These are phyloP conservation scores for Pseudogymnoascus sp. DNA, from an alignment of 2,329 filamentous ascomycete species.

Conservation along the genomic window DNA sequence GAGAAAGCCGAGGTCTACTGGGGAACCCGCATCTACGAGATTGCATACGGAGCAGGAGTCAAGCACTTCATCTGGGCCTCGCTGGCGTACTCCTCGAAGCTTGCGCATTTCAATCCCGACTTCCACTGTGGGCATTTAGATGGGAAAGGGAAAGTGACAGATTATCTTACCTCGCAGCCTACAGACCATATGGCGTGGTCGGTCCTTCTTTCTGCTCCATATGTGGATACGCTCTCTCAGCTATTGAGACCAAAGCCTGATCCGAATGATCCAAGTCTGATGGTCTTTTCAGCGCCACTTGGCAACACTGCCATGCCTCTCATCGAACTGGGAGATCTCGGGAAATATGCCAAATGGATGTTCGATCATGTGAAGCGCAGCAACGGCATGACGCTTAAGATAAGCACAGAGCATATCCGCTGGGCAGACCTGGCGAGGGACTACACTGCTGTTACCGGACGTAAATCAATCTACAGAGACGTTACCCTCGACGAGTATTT, in stretches of 20 bases:
- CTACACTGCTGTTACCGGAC: conserved; percentile 15
- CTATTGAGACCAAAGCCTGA: conserved; percentile 12
- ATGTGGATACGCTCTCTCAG: conserved; percentile 20
- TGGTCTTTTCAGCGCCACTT: conserved; percentile 12
- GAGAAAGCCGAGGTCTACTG: conserved; percentile 23
- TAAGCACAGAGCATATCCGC: conserved; percentile 19
- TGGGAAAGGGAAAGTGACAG: conserved; percentile 19
- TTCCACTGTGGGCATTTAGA: conserved; percentile 20
- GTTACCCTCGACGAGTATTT: conserved; percentile 13
- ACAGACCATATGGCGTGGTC: conserved; percentile 20
- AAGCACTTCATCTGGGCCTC: conserved; percentile 21
- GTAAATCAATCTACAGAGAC: conserved; percentile 12
- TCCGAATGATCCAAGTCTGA: conserved; percentile 13
- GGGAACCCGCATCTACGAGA: conserved; percentile 21
- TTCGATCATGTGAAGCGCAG: conserved; percentile 18
- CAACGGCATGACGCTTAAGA: conserved; percentile 18
- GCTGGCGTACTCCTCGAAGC: conserved; percentile 15
- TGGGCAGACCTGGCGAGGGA: conserved; percentile 14
- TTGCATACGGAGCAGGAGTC: conserved; percentile 16
- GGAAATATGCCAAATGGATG: conserved; percentile 20
- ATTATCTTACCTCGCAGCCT: conserved; percentile 18
- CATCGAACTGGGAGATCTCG: conserved; percentile 19
- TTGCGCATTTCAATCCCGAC: conserved; percentile 13
- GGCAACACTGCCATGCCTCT: conserved; percentile 14
- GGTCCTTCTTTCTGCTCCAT: conserved; percentile 20